Conservation (phyloP, 2,329 filamentous ascomycete species). For the Grosmannia clavigera region DNA sequence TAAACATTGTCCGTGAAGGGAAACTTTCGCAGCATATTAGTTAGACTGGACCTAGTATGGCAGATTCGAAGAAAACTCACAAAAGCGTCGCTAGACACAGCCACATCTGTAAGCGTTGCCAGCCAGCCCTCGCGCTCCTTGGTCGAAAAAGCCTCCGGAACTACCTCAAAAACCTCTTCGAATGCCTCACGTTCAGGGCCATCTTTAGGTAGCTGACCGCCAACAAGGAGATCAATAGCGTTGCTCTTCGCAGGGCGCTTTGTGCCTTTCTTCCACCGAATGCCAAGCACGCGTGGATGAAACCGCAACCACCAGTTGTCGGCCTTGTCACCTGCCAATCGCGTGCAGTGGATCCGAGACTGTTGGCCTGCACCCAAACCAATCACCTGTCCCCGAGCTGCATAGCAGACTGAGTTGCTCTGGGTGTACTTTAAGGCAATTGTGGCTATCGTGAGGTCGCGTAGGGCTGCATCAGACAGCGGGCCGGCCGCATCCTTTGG, state of each 20-base stretch:
- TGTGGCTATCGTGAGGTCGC: slow-evolving; percentile 87
- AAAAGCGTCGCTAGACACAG: slow-evolving; percentile 88
- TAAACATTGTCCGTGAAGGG: slow-evolving; percentile 98
- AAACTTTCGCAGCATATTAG: slow-evolving; percentile 46
- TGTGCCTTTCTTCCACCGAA: slow-evolving; percentile 96
- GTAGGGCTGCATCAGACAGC: slow-evolving; percentile 68
- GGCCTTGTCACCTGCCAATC: slow-evolving; percentile 92
- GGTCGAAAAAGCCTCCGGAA: slow-evolving; percentile 67
- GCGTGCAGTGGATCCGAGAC: slow-evolving; percentile 95
- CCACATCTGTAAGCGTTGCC: slow-evolving; percentile 66
- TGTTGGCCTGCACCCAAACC: slow-evolving; percentile 94
- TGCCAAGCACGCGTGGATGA: slow-evolving; percentile 72
- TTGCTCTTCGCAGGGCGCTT: slow-evolving; percentile 98
- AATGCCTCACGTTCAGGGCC: slow-evolving; percentile 79
- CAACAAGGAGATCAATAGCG: slow-evolving; percentile 89
- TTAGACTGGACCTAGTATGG: neutral
- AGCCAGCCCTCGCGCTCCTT: slow-evolving; percentile 84
- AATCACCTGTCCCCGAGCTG: slow-evolving; percentile 82
- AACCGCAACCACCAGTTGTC: slow-evolving; percentile 99
- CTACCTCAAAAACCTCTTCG: slow-evolving; percentile 80
- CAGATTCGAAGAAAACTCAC: slow-evolving; percentile 38
- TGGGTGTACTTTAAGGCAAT: slow-evolving; percentile 98
- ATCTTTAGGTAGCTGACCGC: slow-evolving; percentile 71
- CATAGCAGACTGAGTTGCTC: slow-evolving; percentile 98
- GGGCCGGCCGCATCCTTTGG: slow-evolving; percentile 58